These are phyloP conservation scores for Aspergillus leporis DNA, from an alignment of 495 filamentous ascomycete species.

Conservation along the genomic window DNA sequence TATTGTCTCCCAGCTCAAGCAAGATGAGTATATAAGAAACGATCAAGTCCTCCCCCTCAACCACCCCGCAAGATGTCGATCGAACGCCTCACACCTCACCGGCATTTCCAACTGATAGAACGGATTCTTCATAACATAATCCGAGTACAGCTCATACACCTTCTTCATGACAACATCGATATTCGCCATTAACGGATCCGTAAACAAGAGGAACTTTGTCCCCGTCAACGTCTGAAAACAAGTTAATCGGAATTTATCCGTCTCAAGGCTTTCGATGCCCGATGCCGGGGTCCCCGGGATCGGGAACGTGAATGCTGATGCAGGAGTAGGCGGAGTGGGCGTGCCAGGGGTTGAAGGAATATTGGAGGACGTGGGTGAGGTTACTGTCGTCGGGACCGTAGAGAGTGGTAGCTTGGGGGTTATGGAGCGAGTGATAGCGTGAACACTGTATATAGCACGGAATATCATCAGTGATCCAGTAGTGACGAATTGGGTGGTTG, in stretches of 20 bases:
- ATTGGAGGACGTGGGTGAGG: constrained; percentile 22
- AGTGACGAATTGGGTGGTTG: not conserved
- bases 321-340: constrained; percentile 27
- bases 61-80: constrained; percentile 68
- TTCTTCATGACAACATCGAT: constrained; percentile 76
- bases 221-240: constrained; percentile 95
- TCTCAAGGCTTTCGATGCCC: constrained; percentile 89
- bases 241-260: constrained; percentile 85
- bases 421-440: constrained; percentile 85
- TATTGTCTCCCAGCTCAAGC: not conserved
- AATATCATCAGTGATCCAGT: not conserved
- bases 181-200: constrained; percentile 86
- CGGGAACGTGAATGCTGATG: constrained; percentile 43
- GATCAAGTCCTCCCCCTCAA: constrained; percentile 38
- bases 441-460: constrained; percentile 56
- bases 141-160: constrained; percentile 92
- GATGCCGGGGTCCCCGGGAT: constrained; percentile 52
- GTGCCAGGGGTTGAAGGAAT: constrained; percentile 26
- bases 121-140: constrained; percentile 99
- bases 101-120: constrained; percentile 99
- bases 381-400: constrained; percentile 22
- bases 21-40: constrained; percentile 2
- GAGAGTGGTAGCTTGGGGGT: constrained; percentile 53
- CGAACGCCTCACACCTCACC: constrained; percentile 90
- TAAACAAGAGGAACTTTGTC: constrained; percentile 93